Base-by-base conservation (phyloP, 1,284 basidiomycete genomes). In the Malassezia arunalokei region DNA sequence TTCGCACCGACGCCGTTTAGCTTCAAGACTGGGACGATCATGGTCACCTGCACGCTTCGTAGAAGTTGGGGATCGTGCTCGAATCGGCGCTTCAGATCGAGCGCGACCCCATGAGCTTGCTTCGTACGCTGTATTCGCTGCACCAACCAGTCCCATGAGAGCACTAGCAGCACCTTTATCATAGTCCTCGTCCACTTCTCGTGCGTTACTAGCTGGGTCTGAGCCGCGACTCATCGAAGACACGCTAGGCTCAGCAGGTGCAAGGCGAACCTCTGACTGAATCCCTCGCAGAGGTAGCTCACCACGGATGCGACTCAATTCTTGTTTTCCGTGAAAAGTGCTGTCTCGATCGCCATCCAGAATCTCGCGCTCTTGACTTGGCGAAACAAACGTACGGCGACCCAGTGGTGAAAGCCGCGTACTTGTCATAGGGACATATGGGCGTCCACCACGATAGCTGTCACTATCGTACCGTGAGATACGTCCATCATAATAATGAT, bases 131-230 rank as follows among this genome's bases (percentile, higher is more conserved):
- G 58, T 51, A 11, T 47, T 43, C 4, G 68, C 68, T 7, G 70
- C 70, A 17, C 70, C 68, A 8, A 68, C 70, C 4, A 72, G 60
- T 20, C 70, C 70, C 65, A 72, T 68, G 9, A 72, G 58, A 3
- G 70, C 68, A 51, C 69, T 66, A 0, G 68, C 70, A 28, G 70
- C 70, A 9, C 68, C 63, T 31, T 69, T 64, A 45, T 72, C 68
- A 40, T 72, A 71, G 50, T 69, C 63, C 53, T 71, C 66, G 43
- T 69, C 66, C 12, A 69, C 59, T 40, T 59, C 57, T 30, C 69
- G 58, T 24, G 54, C 58, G 4, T 61, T 53, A 9, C 29, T 33
- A 14, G 32, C 28, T 6, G 33, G 33, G n/a, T 38, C 15, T 8
- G 44, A 24, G 44, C 37, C 38, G 4, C 44, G 44, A 33, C 24